These are phyloP conservation scores for Carallia pectinifolia DNA, from an alignment of 345 rosid genomes.

Conservation along the genomic window DNA sequence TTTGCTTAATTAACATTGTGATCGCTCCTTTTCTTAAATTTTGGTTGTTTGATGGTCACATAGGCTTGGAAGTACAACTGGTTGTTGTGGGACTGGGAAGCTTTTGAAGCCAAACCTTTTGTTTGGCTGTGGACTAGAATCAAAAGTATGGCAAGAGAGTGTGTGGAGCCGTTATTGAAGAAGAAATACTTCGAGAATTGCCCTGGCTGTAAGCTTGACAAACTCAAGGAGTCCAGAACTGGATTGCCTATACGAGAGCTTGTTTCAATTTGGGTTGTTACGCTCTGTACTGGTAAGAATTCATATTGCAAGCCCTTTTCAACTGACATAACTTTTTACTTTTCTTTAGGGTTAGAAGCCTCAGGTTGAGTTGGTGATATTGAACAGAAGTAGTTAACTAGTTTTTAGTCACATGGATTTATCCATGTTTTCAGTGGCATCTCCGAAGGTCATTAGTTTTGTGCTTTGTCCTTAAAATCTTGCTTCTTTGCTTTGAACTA, in stretches of 20 bases:
- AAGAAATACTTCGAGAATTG: slow-evolving; percentile 64
- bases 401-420: neutral
- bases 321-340: no score
- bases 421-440: neutral
- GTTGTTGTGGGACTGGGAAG: neutral
- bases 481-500: neutral
- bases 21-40: no score
- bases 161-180: slow-evolving; percentile 45
- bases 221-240: slow-evolving; percentile 40
- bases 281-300: slow-evolving; percentile 55
- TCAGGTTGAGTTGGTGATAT: no score
- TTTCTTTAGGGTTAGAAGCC: no score
- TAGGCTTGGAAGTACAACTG: neutral
- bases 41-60: neutral
- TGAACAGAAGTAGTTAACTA: neutral
- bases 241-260: slow-evolving; percentile 66
- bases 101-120: neutral
- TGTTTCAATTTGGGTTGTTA: slow-evolving; percentile 65
- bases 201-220: slow-evolving; percentile 80
- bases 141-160: slow-evolving; percentile 12
- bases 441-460: neutral
- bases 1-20: no score
- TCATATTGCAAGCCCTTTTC: neutral
- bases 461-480: neutral
- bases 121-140: neutral